Conservation (phyloP, 768 basidiomycete species). For the Suillus alpinus region DNA sequence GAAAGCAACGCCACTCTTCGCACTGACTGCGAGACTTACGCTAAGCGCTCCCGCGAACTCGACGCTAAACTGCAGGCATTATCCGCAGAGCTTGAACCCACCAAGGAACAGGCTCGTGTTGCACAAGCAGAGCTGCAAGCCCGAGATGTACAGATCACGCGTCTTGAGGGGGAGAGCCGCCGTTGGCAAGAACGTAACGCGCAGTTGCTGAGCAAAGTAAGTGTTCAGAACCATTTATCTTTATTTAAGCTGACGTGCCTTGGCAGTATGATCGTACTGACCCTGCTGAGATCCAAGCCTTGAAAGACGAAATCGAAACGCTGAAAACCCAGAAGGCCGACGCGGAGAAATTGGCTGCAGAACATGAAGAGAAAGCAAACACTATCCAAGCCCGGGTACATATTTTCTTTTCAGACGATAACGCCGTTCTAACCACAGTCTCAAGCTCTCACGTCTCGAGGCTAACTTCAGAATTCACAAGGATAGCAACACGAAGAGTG, state of each 20-base stretch:
- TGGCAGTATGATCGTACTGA: constrained; percentile 83
- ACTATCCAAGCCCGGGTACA: constrained; percentile 30
- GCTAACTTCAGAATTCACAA: constrained; percentile 37
- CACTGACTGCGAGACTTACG: constrained; percentile 68
- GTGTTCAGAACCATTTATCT: not conserved
- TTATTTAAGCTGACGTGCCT: constrained; percentile 1
- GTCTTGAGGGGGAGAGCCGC: constrained; percentile 72
- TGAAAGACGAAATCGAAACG: constrained; percentile 68
- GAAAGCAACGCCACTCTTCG: constrained; percentile 88
- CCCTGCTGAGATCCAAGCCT: constrained; percentile 75
- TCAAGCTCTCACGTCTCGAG: constrained; percentile 44
- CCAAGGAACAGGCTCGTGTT: constrained; percentile 64
- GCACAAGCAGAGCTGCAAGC: constrained; percentile 75
- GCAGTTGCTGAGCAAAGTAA: constrained; percentile 77
- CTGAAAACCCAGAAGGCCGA: constrained; percentile 45
- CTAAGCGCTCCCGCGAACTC: constrained; percentile 65
- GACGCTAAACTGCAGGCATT: constrained; percentile 59
- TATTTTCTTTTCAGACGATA: not conserved
- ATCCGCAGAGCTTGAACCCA: constrained; percentile 66
- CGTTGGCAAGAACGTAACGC: constrained; percentile 84
- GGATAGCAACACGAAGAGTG: constrained; percentile 18
- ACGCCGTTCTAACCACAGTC: not conserved
- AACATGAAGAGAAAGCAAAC: constrained; percentile 30
- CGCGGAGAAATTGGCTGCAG: constrained; percentile 25
- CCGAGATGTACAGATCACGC: constrained; percentile 59